phyloP scores from a whole-genome alignment of 371 early-diverging fungal species.

The Mucor indicus region DNA sequence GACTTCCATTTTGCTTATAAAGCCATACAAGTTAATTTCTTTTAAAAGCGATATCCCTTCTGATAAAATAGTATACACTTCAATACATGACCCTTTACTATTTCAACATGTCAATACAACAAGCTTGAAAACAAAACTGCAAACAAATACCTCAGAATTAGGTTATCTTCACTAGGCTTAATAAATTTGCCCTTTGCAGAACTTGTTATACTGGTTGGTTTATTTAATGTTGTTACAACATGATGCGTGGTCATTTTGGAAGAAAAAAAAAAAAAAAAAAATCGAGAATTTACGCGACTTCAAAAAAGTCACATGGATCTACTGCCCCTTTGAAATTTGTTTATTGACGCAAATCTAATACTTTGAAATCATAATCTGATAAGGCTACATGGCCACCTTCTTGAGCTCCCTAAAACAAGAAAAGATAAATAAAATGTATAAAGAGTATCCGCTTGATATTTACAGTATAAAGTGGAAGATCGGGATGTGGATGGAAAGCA shows the following conservation, averaged over 20 bases:
- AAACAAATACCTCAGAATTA: slow-evolving; percentile 57
- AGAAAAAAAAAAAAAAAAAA: background rate
- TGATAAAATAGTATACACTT: slow-evolving; percentile 46
- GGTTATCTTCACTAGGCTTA: slow-evolving; percentile 48
- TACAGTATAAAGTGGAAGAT: slow-evolving; percentile 64
- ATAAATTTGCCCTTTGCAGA: slow-evolving; percentile 55
- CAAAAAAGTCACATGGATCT: too few species aligned
- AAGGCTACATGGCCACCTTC: slow-evolving; percentile 47
- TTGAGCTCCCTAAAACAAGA: slow-evolving; percentile 42
- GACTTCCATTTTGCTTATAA: slow-evolving; percentile 49
- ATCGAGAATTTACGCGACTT: too few species aligned
- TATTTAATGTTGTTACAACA: slow-evolving; percentile 14
- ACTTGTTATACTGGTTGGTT: slow-evolving; percentile 7
- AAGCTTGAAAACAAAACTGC: too few species aligned
- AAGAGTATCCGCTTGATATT: slow-evolving; percentile 1
- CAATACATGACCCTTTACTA: slow-evolving; percentile 65
- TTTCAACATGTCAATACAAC: background rate
- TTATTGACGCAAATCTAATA: slow-evolving; percentile 47
- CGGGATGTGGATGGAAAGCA: slow-evolving; percentile 85
- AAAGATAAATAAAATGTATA: background rate
- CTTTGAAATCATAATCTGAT: slow-evolving; percentile 40
- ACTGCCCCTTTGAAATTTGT: too few species aligned
- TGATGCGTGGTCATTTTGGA: slow-evolving; percentile 5
- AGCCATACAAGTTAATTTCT: slow-evolving; percentile 62
- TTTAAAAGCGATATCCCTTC: slow-evolving; percentile 48